Conservation (phyloP, 352 stramenopile species). For the Pythium pyrilobum region DNA sequence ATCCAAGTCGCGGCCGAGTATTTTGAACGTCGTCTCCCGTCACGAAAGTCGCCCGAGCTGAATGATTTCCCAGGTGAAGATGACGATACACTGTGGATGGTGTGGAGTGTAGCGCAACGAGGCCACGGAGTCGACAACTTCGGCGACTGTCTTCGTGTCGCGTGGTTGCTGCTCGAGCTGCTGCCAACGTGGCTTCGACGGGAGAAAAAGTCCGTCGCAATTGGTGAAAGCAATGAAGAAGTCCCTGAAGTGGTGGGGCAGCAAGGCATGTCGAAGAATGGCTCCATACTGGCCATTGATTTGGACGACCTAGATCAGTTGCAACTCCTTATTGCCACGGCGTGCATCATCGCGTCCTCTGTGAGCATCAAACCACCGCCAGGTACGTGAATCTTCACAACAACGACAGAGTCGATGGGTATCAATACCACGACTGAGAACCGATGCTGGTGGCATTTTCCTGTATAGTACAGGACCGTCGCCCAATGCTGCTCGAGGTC, state of each 20-base stretch:
- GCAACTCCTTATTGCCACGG: slow-evolving; percentile 23
- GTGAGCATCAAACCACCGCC: slow-evolving; percentile 17
- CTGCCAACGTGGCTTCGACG: slow-evolving; percentile 19
- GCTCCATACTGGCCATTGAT: slow-evolving; percentile 22
- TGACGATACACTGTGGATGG: slow-evolving; percentile 13
- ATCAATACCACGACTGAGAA: too few species aligned
- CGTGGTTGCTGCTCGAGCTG: slow-evolving; percentile 15
- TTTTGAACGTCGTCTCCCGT: neutral
- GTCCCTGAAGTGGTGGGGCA: too few species aligned
- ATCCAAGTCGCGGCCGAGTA: neutral
- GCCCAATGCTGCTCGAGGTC: neutral
- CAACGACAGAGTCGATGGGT: neutral
- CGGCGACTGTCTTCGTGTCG: slow-evolving; percentile 13
- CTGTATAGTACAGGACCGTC: too few species aligned
- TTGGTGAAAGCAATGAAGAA: too few species aligned
- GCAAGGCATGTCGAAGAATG: too few species aligned
- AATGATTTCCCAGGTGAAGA: neutral
- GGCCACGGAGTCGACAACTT: slow-evolving; percentile 10
- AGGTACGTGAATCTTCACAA: slow-evolving; percentile 16
- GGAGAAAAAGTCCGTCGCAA: too few species aligned
- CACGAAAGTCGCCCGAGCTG: neutral
- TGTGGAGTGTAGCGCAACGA: slow-evolving; percentile 12
- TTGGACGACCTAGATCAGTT: slow-evolving; percentile 10
- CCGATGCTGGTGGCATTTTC: too few species aligned
- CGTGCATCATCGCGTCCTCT: slow-evolving; percentile 29